Evolutionary conservation across 805 yeast species (phyloP), one percentile per base, ranked within the genome.

Genomic region (Tetrapisispora fleetii): DNA sequence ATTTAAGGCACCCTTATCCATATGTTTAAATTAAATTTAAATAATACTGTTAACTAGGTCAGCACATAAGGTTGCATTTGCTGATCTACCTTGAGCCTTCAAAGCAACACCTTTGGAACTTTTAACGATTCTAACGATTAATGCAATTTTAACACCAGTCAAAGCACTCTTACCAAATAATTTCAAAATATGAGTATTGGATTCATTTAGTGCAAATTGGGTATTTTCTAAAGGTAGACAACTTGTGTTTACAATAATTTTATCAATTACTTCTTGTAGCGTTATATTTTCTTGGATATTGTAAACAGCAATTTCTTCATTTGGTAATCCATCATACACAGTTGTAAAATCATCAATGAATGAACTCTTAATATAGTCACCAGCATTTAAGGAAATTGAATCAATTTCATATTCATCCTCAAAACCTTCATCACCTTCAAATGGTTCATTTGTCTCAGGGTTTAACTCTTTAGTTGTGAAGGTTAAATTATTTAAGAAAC

Each of bases 351-450:
- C 79, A 40, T 93, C 87, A 53, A 83, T 78, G 64, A 79, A 87
- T 22, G 88, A 73, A 46, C 96, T 95, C 48, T 72, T 68, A 50
- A 88, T 74, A 67, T 81, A 91, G 64, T 89, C 97, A 36, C 96
- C 96, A 10, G 93, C 67, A 51, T 51, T 62, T 48, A 91, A 64
- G 50, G 78, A 80, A 59, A 89, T 72, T 50, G 83, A 84, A 67
- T 88, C 97, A 55, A 93, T 78, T 64, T 83, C 93, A 68, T 91
- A 93, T 67, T 90, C 96, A 67, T 93, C 98, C 55, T 84, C 85
- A 75, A 83, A 86, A 17, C 96, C 97, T 54, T 84, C 95, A 42
- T 80, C 86, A 44, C 76, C 80, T 42, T 77, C 83, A 50, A 76
- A 77, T 45, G 83, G 76, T 52, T 76, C 78, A 19, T 81, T 81